Percentiles rank a stretch among this genome's conserved stretches.
Conservation (phyloP, 768 basidiomycete species). For the Suillus discolor region DNA sequence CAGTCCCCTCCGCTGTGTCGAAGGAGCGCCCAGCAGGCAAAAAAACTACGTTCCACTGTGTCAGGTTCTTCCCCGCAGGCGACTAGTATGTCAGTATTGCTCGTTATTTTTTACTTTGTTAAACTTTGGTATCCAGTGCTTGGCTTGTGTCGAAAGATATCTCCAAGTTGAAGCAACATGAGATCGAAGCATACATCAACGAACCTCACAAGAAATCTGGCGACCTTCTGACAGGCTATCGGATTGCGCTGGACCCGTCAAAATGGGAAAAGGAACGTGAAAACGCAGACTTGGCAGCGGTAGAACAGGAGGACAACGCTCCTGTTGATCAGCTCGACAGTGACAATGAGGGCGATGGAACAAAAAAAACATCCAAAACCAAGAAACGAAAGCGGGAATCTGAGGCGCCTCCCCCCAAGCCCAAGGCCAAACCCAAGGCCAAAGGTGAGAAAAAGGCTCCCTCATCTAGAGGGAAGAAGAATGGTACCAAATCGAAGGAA, state of each 20-base stretch:
- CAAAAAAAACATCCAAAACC: slow-evolving; percentile 45
- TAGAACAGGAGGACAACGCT: slow-evolving; percentile 56
- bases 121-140: slow-evolving; percentile 50
- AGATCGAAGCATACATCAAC: slow-evolving; percentile 82
- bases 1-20: slow-evolving; percentile 59
- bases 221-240: slow-evolving; percentile 77
- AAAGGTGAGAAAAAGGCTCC: slow-evolving; percentile 44
- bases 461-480: slow-evolving; percentile 49
- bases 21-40: slow-evolving; percentile 74
- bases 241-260: slow-evolving; percentile 71
- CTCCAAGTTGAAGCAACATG: slow-evolving; percentile 70
- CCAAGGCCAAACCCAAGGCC: slow-evolving; percentile 46
- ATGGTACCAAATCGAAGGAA: slow-evolving; percentile 62
- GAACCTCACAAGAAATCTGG: slow-evolving; percentile 77
- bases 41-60: slow-evolving; percentile 71
- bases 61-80: slow-evolving; percentile 90
- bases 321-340: slow-evolving; percentile 69
- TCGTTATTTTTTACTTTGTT: slow-evolving; percentile 15
- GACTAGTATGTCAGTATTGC: slow-evolving; percentile 74
- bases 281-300: slow-evolving; percentile 32
- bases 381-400: slow-evolving; percentile 69
- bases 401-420: slow-evolving; percentile 42
- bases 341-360: slow-evolving; percentile 53
- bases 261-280: slow-evolving; percentile 60
- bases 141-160: slow-evolving; percentile 88